Base-by-base conservation (phyloP, 2,329 filamentous ascomycete species). In the Nigrospora sphaerica region DNA sequence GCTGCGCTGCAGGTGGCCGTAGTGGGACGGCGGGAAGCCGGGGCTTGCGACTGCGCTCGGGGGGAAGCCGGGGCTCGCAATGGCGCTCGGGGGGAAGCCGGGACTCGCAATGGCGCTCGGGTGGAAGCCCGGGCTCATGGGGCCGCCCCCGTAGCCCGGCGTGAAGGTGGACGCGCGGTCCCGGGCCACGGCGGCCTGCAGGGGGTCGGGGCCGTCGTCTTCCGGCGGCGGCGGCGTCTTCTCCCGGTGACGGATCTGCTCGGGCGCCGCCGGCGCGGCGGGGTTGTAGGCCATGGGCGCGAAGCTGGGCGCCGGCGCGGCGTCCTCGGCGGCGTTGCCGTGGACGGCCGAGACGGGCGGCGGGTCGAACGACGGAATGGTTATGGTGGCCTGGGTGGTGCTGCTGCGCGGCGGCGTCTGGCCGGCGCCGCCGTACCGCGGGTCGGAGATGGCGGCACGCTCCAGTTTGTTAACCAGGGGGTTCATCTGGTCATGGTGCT, bases 141-240 rank as follows among this genome's bases (percentile, higher is more conserved):
- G 68, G 0, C 68, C 67, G 23, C 74, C 70, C 13, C 71, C 69
- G 2, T 62, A 65, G 31, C 68, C 67, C 1, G 75, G 74, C 1
- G 73, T 70, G 45, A 77, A 72, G 1, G 74, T 74, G 0, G 73
- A 72, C 0, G 73, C 74, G 55, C 78, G 80, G 52, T 85, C 80
- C 42, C 78, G 71, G 19, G 70, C 73, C 3, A 83, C 71, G 12
- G 77, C 78, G 42, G 77, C 75, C 5, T 75, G 73, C 18, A 84
- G 64, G 3, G 80, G 80, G 54, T 81, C 77, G 3, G 72, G 67
- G 12, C 73, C 77, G 35, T 73, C 80, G 55, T 90, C 86, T 32
- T 83, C 78, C 4, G 84, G 85, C 4, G 87, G 79, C 3, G 80
- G 86, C 2, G 86, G 87, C 0, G 87, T 92, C 73, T 90, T 90